A percentile compares a stretch with the other conserved stretches of the same genome.
phyloP scores from a whole-genome alignment of 768 basidiomycete species.

The Kwoniella shandongensis region DNA sequence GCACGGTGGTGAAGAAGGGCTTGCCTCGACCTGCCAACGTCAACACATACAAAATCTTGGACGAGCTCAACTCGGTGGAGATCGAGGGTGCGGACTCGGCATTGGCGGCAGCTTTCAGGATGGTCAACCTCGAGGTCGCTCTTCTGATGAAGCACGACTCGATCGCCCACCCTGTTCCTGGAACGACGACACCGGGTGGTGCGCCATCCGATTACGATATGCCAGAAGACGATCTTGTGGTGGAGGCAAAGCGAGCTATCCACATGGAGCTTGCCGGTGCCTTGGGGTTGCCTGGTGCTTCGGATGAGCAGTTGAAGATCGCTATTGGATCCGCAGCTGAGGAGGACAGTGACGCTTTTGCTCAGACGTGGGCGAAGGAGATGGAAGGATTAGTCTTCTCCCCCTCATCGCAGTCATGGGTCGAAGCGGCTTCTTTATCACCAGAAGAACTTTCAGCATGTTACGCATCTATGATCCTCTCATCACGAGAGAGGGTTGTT shows the following conservation, averaged over 20 bases:
- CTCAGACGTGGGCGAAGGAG: constrained; percentile 66
- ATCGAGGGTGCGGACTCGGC: constrained; percentile 55
- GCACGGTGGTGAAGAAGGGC: constrained; percentile 73
- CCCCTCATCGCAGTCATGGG: constrained; percentile 63
- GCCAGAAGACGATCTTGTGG: constrained; percentile 66
- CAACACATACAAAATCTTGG: constrained; percentile 66
- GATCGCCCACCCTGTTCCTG: constrained; percentile 81
- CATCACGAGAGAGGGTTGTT: constrained; percentile 69
- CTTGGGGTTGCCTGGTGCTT: constrained; percentile 83
- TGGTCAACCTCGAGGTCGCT: constrained; percentile 77
- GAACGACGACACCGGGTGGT: constrained; percentile 73
- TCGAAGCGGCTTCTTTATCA: constrained; percentile 58
- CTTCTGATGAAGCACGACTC: constrained; percentile 82
- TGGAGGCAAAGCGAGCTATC: constrained; percentile 67
- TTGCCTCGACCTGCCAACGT: constrained; percentile 85
- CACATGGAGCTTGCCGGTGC: constrained; percentile 75
- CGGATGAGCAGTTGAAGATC: constrained; percentile 72
- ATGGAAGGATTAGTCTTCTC: constrained; percentile 68
- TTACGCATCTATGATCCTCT: constrained; percentile 63
- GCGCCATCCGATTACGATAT: constrained; percentile 64
- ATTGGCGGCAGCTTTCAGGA: constrained; percentile 59
- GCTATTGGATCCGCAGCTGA: constrained; percentile 68
- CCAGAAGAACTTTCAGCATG: constrained; percentile 59
- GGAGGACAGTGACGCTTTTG: constrained; percentile 62
- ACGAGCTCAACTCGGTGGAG: constrained; percentile 58